Percentiles rank a stretch among this genome's conserved stretches.
Evolutionary conservation across 2,329 filamentous ascomycete genomes (phyloP).

Genomic region (Trichophaea hybrida): DNA sequence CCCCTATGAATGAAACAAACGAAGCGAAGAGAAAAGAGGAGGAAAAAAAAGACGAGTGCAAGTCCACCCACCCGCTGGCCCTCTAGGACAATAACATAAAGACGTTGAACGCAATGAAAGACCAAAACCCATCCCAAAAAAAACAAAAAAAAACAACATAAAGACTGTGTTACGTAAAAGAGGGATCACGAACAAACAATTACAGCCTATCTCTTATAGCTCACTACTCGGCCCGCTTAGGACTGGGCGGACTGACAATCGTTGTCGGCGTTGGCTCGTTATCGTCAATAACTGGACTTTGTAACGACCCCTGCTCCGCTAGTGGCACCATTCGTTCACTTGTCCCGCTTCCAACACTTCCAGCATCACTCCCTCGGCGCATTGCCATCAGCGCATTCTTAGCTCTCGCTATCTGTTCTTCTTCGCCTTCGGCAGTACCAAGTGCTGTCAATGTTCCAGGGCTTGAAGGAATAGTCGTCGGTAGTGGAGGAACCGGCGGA

Average conservation of each 20-base stretch:
- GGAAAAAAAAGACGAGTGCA: neutral
- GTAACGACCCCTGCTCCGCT: neutral
- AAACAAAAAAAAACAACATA: neutral
- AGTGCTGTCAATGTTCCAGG: neutral
- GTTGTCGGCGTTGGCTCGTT: constrained; percentile 17
- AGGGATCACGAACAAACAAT: neutral
- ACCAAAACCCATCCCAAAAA: constrained; percentile 1
- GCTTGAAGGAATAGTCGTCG: neutral
- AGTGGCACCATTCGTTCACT: neutral
- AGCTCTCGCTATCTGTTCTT: constrained; percentile 15
- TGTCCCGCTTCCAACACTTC: neutral
- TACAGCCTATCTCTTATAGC: neutral
- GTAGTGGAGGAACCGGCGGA: neutral
- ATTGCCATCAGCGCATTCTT: constrained; percentile 22
- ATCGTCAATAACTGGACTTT: neutral
- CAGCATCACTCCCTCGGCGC: constrained; percentile 12
- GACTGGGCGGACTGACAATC: constrained; percentile 19
- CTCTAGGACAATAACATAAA: constrained; percentile 4
- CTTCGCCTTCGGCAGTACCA: constrained; percentile 11
- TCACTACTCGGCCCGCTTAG: constrained; percentile 9
- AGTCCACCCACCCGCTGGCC: neutral
- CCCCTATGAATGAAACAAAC: neutral
- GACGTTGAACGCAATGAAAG: constrained; percentile 2
- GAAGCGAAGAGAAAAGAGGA: neutral
- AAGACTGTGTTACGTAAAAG: neutral